Conservation (phyloP, 768 basidiomycete species). For the Leccinum imitatum region DNA sequence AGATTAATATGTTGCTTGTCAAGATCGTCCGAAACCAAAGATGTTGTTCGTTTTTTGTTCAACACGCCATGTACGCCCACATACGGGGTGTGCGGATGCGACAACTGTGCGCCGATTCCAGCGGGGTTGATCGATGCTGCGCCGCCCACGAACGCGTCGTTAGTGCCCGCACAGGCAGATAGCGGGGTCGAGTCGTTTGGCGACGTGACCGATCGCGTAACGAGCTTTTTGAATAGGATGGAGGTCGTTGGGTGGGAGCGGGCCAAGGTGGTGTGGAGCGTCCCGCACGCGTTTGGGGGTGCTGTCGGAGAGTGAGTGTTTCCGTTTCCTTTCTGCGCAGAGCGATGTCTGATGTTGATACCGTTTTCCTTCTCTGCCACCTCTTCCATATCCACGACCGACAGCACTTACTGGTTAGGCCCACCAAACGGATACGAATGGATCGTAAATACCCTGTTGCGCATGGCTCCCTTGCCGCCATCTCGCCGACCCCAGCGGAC, state of each 20-base stretch:
- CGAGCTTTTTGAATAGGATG: slow-evolving; percentile 57
- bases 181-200: slow-evolving; percentile 44
- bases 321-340: too few relatives aligned
- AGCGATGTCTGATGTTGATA: background rate
- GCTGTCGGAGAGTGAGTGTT: slow-evolving; percentile 31
- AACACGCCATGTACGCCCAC: slow-evolving; percentile 58
- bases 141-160: slow-evolving; percentile 23
- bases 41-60: slow-evolving; percentile 35
- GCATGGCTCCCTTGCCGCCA: too few relatives aligned
- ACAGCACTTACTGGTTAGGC: slow-evolving; percentile 24
- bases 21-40: too few relatives aligned
- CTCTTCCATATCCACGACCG: too few relatives aligned
- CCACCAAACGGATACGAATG: too few relatives aligned
- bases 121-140: slow-evolving; percentile 41
- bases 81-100: slow-evolving; percentile 75
- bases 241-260: slow-evolving; percentile 64
- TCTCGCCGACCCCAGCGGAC: too few relatives aligned
- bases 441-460: too few relatives aligned
- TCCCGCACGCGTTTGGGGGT: slow-evolving; percentile 75
- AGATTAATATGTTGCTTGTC: too few relatives aligned
- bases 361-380: too few relatives aligned
- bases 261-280: slow-evolving; percentile 71
- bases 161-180: slow-evolving; percentile 16
- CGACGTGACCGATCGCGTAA: slow-evolving; percentile 68
- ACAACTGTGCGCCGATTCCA: slow-evolving; percentile 47